These are phyloP conservation scores for Glonium stellatum DNA, from an alignment of 495 filamentous ascomycete genomes.

Conservation along the genomic window DNA sequence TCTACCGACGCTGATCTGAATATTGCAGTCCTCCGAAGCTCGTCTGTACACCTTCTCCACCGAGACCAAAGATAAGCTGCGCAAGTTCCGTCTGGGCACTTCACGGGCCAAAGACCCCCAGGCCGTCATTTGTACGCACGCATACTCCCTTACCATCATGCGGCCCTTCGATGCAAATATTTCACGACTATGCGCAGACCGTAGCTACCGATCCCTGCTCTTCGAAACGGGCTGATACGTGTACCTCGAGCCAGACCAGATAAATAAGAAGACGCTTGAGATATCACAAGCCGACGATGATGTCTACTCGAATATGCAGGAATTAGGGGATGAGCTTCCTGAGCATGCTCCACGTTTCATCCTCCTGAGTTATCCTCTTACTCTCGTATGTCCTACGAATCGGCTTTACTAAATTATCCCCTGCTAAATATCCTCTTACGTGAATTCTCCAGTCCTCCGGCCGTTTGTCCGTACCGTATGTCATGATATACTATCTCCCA, in stretches of 20 bases:
- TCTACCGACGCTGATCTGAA: background rate
- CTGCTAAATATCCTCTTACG: background rate
- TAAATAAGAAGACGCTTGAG: slow-evolving; percentile 81
- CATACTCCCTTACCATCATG: slow-evolving; percentile 2
- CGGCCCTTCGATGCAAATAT: slow-evolving; percentile 10
- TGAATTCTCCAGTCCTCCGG: slow-evolving; percentile 47
- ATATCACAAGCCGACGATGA: slow-evolving; percentile 70
- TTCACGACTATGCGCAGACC: background rate
- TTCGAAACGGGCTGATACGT: slow-evolving; percentile 23
- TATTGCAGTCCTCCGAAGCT: slow-evolving; percentile 65
- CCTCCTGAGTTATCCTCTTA: slow-evolving; percentile 82
- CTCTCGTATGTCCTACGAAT: slow-evolving; percentile 51
- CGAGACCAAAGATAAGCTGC: slow-evolving; percentile 76
- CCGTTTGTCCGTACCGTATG: slow-evolving; percentile 69
- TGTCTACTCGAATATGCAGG: slow-evolving; percentile 70
- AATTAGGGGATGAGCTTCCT: slow-evolving; percentile 82
- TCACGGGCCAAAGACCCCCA: slow-evolving; percentile 82
- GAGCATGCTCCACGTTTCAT: slow-evolving; percentile 85
- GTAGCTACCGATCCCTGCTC: slow-evolving; percentile 1
- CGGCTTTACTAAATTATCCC: slow-evolving; percentile 11
- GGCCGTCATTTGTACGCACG: slow-evolving; percentile 79
- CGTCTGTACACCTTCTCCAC: slow-evolving; percentile 88
- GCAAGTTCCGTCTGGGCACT: slow-evolving; percentile 87
- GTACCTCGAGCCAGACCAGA: slow-evolving; percentile 54
- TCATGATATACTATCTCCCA: slow-evolving; percentile 87